These are phyloP conservation scores for Thelonectria discophora DNA, from an alignment of 2,329 filamentous ascomycete species.

Conservation along the genomic window DNA sequence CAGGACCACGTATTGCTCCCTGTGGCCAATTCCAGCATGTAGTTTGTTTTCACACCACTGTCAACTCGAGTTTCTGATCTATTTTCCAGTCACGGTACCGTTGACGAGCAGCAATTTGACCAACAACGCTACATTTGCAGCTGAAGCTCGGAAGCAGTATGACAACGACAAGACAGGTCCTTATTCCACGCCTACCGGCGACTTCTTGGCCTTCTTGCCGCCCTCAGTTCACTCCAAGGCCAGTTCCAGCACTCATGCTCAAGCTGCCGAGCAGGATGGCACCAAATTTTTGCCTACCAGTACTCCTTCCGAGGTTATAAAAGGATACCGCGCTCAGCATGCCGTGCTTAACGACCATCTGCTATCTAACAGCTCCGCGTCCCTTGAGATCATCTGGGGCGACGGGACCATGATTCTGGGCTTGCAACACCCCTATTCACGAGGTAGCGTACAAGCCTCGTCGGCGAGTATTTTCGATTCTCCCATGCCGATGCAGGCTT, in stretches of 20 bases:
- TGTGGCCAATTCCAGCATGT: conserved; percentile 20
- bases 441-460: conserved; percentile 29
- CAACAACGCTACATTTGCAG: conserved; percentile 5
- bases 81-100: conserved; percentile 1
- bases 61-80: neutral
- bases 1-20: conserved; percentile 48
- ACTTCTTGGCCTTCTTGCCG: conserved; percentile 6
- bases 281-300: conserved; percentile 15
- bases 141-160: neutral
- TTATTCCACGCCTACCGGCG: neutral
- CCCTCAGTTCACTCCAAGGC: neutral
- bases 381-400: conserved; percentile 31
- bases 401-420: conserved; percentile 26
- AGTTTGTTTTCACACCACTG: neutral
- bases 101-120: neutral
- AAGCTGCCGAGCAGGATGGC: neutral
- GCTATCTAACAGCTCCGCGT: conserved; percentile 17
- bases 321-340: conserved; percentile 30
- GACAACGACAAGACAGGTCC: neutral
- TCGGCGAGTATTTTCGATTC: conserved; percentile 30
- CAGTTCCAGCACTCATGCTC: neutral
- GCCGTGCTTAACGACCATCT: conserved; percentile 27
- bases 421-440: conserved; percentile 36
- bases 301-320: conserved; percentile 21
- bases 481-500: conserved; percentile 28